Base-by-base conservation (phyloP, 129 eudicot species). In the Chrysanthemum makinoi region DNA sequence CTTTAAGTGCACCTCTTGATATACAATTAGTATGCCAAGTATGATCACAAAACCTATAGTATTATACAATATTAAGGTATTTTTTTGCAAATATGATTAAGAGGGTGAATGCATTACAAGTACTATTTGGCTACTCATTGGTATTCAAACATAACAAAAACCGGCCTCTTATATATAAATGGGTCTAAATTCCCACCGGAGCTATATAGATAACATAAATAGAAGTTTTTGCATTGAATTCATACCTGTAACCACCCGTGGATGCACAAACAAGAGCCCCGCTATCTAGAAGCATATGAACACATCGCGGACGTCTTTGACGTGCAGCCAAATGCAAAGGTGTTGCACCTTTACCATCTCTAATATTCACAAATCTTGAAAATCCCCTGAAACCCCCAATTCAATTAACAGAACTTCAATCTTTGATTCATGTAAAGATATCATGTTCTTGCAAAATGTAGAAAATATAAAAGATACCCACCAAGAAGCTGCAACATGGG, bases 311-410 rank as follows among this genome's bases (percentile, higher is more conserved):
- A 28, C 88, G 79, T 59, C 87, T 81, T 80, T 88, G 97, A 72
- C 97, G 97, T 3, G 99, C 91, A 14, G 99, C 99, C 79, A 95
- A 86, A 74, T 95, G 99, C 80, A 95, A 85, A 11, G 99, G 97
- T 47, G 97, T 90, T 57, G 96, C 96, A 26, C 99, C 99, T 81
- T 88, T 95, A 50, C 86, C 90, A 76, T 95, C 99, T 82, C 96
- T 95, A 68, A 86, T 86, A 81, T 95, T 95, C 87, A 90, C 99
- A 83, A 90, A 90, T 46, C 95, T 83, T 18, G 96, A 80, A 75
- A 80, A 95, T 69, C 99, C 99, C 99, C 99, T 95, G 69, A 30
- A 73, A 66, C 12, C 65, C 13, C 30, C 59, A 73, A 65, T 69
- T 57, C 66, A 28, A 33, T 46, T n/a, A 47, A 68, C 47, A 72